Evolutionary conservation across 768 basidiomycete species (phyloP), one percentile per base, ranked within the genome.

Genomic region (Pleurotus cornucopiae): DNA sequence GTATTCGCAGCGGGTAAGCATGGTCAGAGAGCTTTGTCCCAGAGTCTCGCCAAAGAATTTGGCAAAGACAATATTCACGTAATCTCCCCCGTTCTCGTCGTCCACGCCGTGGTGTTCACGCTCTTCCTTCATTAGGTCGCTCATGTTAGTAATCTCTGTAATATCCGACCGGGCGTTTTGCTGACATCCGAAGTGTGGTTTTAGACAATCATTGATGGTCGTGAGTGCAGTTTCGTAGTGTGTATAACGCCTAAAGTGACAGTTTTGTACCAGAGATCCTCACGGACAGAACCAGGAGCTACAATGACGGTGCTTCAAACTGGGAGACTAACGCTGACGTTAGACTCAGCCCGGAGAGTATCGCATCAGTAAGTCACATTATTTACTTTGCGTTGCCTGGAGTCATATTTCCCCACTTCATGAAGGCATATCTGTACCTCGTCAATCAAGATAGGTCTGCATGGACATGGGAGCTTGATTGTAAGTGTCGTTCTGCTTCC

Each of bases 401-500:
- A 21, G 1, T 49, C 53, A 13, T 21, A n/a, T n/a, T n/a, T n/a
- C n/a, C n/a, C n/a, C n/a, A 20, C 7, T n/a, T 13, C 23, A 16
- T 49, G 7, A 58, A 90, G 88, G 70, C 84, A 1, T 89, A 89
- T 62, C 69, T 87, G 34, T 81, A 80, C 64, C 80, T 91, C 16
- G 78, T 73, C 5, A 78, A 82, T 49, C 89, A 90, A 69, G 85
- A 88, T 52, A 76, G 81, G 25, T 86, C 86, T 40, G 79, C 85
- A 5, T 88, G 81, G 85, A 85, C 86, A 7, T 91, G 88, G 87
- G 89, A 91, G 64, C 74, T 91, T 25, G 89, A 91, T 60, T 73
- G 89, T 89, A 63, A 73, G 87, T 71, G n/a, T 14, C 41, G 2
- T 7, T 18, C 18, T 49, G 16, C 20, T 44, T 43, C 26, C 6